Conservation (phyloP, 352 stramenopile species). For the Pythium sukuiense region DNA sequence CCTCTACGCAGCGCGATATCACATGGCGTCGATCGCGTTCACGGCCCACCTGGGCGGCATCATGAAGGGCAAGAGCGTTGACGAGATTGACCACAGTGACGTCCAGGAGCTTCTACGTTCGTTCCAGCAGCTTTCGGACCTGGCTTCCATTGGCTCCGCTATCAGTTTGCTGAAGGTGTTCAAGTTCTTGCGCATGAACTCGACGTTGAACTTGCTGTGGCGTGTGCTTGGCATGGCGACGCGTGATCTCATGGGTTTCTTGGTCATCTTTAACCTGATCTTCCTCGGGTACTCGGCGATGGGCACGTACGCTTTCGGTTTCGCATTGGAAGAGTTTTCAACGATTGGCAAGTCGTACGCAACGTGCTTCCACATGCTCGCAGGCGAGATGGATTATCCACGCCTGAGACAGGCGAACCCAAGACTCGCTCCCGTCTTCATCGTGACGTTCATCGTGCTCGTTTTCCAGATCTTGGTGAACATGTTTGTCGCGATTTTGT, state of each 20-base stretch:
- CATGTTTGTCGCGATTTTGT: conserved; percentile 90
- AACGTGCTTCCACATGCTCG: conserved; percentile 89
- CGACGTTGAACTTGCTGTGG: conserved; percentile 86
- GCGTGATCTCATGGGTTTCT: conserved; percentile 84
- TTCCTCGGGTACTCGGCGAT: conserved; percentile 86
- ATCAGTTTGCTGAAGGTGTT: conserved; percentile 88
- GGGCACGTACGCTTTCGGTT: conserved; percentile 84
- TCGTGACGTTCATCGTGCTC: conserved; percentile 84
- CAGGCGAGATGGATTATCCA: conserved; percentile 79
- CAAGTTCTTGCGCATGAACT: conserved; percentile 90
- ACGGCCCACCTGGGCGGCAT: conserved; percentile 44
- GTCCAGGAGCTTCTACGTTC: conserved; percentile 62
- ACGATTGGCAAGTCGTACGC: conserved; percentile 80
- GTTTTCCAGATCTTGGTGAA: conserved; percentile 89
- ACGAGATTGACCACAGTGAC: conserved; percentile 63
- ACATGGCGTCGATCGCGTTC: conserved; percentile 57
- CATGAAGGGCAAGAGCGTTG: conserved; percentile 31
- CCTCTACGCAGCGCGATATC: conserved; percentile 69
- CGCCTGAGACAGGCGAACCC: conserved; percentile 80
- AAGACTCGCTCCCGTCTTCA: conserved; percentile 74
- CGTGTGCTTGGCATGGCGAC: conserved; percentile 81
- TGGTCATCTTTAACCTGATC: conserved; percentile 89
- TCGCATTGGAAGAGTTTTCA: conserved; percentile 81
- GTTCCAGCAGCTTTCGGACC: conserved; percentile 76
- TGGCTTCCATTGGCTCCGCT: conserved; percentile 68